phyloP scores from a whole-genome alignment of 768 basidiomycete genomes.

The Pisolithus orientalis region DNA sequence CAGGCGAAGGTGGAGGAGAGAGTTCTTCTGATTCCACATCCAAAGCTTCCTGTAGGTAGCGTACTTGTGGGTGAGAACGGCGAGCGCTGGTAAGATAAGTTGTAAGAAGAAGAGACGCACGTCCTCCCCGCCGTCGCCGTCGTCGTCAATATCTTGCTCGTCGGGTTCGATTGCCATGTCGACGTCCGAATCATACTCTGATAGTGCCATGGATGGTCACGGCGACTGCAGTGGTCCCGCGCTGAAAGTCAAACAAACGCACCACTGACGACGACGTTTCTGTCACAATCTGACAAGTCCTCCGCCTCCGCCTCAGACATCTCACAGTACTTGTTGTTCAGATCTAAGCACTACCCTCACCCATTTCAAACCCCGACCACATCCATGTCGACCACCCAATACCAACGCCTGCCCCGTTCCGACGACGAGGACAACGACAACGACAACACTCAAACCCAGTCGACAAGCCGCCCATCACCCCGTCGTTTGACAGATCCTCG shows the following conservation, averaged over 20 bases:
- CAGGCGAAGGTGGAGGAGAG: conserved; percentile 25
- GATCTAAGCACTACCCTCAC: conserved; percentile 2
- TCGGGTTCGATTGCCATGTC: conserved; percentile 29
- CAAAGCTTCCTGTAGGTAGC: conserved; percentile 6
- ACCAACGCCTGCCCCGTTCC: background rate
- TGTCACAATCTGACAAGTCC: conserved; percentile 1
- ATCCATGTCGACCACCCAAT: conserved; percentile 4
- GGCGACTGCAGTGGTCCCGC: no score
- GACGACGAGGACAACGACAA: background rate
- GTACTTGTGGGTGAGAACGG: conserved; percentile 1
- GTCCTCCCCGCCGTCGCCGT: conserved; percentile 8
- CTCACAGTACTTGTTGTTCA: no score
- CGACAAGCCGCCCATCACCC: background rate
- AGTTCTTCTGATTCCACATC: conserved; percentile 29
- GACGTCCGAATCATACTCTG: conserved; percentile 23
- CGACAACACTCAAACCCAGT: background rate
- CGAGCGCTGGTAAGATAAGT: background rate
- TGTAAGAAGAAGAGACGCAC: background rate
- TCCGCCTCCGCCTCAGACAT: conserved; percentile 11
- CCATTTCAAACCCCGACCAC: conserved; percentile 21
- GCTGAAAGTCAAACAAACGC: no score
- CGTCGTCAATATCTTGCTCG: conserved; percentile 22
- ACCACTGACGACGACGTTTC: background rate
- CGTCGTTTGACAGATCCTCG: conserved; percentile 15
- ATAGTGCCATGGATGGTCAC: no score